Evolutionary conservation across 768 basidiomycete genomes (phyloP).

Genomic region (Leccinellum luteum): DNA sequence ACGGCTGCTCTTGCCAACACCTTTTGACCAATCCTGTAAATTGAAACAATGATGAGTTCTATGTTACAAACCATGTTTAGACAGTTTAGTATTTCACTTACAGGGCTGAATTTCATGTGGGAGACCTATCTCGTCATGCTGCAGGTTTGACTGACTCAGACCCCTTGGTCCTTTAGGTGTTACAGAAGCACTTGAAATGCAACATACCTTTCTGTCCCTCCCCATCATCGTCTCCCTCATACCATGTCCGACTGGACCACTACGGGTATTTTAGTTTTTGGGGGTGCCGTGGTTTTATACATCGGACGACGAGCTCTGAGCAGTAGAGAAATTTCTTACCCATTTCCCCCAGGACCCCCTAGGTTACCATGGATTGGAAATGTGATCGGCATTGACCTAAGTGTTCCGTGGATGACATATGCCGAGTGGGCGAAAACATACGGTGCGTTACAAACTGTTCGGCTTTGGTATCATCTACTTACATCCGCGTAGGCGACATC

Average conservation of each 20-base stretch:
- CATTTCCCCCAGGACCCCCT: not conserved
- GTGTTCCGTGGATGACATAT: not conserved
- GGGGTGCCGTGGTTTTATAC: not conserved
- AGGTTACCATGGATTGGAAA: slow-evolving; percentile 3
- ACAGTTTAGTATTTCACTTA: too few relatives aligned
- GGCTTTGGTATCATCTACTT: not conserved
- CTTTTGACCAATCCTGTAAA: too few relatives aligned
- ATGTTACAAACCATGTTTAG: too few relatives aligned
- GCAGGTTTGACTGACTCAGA: too few relatives aligned
- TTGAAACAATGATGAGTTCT: too few relatives aligned
- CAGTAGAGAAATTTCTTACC: not conserved
- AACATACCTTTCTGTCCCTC: too few relatives aligned
- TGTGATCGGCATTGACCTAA: not conserved
- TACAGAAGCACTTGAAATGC: too few relatives aligned
- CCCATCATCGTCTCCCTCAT: too few relatives aligned
- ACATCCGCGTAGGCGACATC: not conserved
- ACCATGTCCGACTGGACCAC: not conserved
- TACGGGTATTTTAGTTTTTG: not conserved
- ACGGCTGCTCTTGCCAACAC: too few relatives aligned
- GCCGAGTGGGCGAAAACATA: not conserved
- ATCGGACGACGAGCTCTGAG: not conserved
- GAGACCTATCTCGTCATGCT: too few relatives aligned
- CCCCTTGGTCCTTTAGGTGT: too few relatives aligned
- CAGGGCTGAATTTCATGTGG: too few relatives aligned
- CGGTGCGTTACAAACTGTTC: not conserved